Evolutionary conservation across 2,329 filamentous ascomycete genomes (phyloP), one percentile per base, ranked within the genome.

Genomic region (Hypoxylon sp.): DNA sequence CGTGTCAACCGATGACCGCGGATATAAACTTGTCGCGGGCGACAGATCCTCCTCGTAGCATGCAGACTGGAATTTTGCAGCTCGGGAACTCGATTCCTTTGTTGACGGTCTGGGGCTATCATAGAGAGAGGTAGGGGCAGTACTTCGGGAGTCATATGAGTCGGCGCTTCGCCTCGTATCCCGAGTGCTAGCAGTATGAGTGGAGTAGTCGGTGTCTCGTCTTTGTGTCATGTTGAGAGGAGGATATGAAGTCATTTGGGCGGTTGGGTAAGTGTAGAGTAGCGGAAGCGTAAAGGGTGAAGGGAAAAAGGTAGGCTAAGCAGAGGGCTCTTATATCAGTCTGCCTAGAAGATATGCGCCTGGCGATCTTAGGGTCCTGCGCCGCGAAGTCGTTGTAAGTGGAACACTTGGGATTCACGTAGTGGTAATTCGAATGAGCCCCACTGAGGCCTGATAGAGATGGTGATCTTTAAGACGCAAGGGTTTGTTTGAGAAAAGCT

Each of bases 1-100:
- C 1, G 94, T 97, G 67, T 93, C 91, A 72, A 89, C 85, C 0
- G 93, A 96, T 25, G 87, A 84, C 49, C 86, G 84, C 2, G 85
- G 80, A 72, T 83, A 84, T 62, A 80, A 74, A 60, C 77, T 80
- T 7, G 82, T 82, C 17, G 76, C 76, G 3, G 81, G 81, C 3
- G 81, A 82, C 28, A 82, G 73, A 63, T 83, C 80, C 55, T 80
- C 76, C 6, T 72, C 66, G 55, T 73, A 73, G 45, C 55, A 72
- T 41, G 68, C 58, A 38, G 69, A 65, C 41, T 68, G 71, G 34
- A 67, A 68, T 30, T 68, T 73, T 30, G 63, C 60, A 25, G 68
- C 58, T 43, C 67, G 72, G 14, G 70, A 66, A 43, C 38, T 66
- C 19, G 77, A 76, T 28, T 70, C 71, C 73, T 82, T 77, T 72